Base-by-base conservation (phyloP, 2,329 filamentous ascomycete species). In the Alternaria metachromatica region DNA sequence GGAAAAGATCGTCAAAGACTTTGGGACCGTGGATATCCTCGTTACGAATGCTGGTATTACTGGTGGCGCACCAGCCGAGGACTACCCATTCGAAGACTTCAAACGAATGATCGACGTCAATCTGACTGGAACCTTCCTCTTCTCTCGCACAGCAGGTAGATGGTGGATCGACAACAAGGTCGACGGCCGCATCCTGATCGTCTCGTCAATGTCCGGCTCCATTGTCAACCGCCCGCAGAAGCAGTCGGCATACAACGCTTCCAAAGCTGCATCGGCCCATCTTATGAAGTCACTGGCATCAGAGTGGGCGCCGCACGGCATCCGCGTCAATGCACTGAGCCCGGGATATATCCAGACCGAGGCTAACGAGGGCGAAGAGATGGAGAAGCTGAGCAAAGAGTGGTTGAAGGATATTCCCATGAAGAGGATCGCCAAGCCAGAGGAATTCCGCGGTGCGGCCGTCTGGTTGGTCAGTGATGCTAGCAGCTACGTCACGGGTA, bases 281-380 rank as follows among this genome's bases (percentile, higher is more conserved):
- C 92, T 94, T 57, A 90, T 88, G 81, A 93, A 92, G 84, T 93
- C 90, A 3, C 87, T 95, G 30, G 92, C 91, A 51, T 90, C 91
- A 30, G 92, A 95, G 82, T 94, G 92, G 92, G 90, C 91, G 76
- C 90, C 91, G 80, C 86, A 92, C 81, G 85, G 86, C 72, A 92
- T 94, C 76, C 89, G 92, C 49, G 91, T 93, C 76, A 94, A 94
- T 86, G 89, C 88, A 80, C 92, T 94, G 81, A 92, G 88, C 10
- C 92, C 92, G n/a, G 91, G 92, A 26, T 94, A 94, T 84, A 94
- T 94, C 90, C 91, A 94, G 83, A 94, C 92, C 6, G 90, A 90
- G 6, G 85, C 93, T 66, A 94, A 79, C 51, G 76, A 81, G 67
- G 79, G 79, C 3, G 74, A 58, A 37, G 55, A 59, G 15, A 63